phyloP scores from a whole-genome alignment of 257 asterid species.

The Haberlea rhodopensis region DNA sequence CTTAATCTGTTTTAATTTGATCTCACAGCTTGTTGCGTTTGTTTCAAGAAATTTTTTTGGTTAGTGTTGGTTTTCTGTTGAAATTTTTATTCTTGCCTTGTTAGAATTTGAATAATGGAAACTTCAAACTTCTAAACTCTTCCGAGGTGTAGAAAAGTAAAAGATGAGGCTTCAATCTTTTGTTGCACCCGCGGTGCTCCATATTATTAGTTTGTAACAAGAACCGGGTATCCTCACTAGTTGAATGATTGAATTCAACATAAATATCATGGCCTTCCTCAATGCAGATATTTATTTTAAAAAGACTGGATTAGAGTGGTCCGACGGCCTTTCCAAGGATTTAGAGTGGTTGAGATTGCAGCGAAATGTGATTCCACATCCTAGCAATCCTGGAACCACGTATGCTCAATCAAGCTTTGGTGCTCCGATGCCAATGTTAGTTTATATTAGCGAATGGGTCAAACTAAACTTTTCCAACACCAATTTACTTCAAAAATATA shows the following conservation, averaged over 20 bases:
- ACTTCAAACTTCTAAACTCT: background rate
- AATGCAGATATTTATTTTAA: constrained; percentile 81
- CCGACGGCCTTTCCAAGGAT: constrained; percentile 54
- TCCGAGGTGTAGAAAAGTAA: background rate
- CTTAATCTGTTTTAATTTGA: background rate
- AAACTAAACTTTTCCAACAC: too few species aligned
- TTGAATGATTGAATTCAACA: background rate
- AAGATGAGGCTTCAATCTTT: too few species aligned
- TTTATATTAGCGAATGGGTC: background rate
- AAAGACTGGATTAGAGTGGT: constrained; percentile 82
- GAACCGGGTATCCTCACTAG: background rate
- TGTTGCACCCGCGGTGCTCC: too few species aligned
- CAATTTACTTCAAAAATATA: too few species aligned
- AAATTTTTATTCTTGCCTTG: background rate
- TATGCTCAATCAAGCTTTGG: constrained; percentile 42
- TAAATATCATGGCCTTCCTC: constrained; percentile 15
- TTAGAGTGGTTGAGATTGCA: constrained; percentile 61
- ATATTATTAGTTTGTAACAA: background rate
- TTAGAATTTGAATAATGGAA: background rate
- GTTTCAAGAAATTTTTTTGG: background rate
- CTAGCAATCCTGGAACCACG: constrained; percentile 64
- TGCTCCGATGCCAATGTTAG: background rate
- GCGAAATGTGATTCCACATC: constrained; percentile 64
- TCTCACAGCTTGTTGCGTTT: background rate
- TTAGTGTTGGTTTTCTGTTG: background rate